Evolutionary conservation across 2,329 filamentous ascomycete genomes (phyloP).

Genomic region (Curvularia sp.): DNA sequence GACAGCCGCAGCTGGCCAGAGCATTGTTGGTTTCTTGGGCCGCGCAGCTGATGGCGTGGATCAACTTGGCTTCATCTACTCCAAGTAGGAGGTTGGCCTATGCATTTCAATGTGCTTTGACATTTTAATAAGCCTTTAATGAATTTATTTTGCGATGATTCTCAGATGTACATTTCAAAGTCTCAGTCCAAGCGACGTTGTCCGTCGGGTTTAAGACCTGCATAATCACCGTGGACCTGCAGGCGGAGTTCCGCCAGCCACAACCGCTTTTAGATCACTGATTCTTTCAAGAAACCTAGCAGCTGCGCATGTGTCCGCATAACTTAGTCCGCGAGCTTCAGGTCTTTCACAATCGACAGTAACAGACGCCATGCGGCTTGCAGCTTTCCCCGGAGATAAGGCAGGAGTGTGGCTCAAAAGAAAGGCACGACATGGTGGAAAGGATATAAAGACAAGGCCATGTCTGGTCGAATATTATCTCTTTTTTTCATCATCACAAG

Average conservation of each 20-base stretch:
- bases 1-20: constrained; percentile 58
- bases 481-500: background rate
- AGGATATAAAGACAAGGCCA: background rate
- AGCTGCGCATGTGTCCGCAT: background rate
- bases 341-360: background rate
- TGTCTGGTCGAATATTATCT: background rate
- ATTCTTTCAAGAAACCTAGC: too few species aligned
- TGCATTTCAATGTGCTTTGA: background rate
- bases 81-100: constrained; percentile 8
- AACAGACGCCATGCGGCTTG: background rate
- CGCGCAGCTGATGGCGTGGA: constrained; percentile 64
- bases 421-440: background rate
- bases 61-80: constrained; percentile 54
- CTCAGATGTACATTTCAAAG: background rate
- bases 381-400: background rate
- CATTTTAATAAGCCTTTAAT: too few species aligned
- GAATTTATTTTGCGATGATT: background rate
- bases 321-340: background rate
- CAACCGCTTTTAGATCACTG: too few species aligned
- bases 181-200: background rate
- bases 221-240: background rate
- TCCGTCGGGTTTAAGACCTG: background rate
- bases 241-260: background rate
- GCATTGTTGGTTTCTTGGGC: constrained; percentile 62
- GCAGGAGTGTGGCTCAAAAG: background rate